Evolutionary conservation across 768 basidiomycete genomes (phyloP), one percentile per base, ranked within the genome.

Genomic region (Boletus rubroflammeus): DNA sequence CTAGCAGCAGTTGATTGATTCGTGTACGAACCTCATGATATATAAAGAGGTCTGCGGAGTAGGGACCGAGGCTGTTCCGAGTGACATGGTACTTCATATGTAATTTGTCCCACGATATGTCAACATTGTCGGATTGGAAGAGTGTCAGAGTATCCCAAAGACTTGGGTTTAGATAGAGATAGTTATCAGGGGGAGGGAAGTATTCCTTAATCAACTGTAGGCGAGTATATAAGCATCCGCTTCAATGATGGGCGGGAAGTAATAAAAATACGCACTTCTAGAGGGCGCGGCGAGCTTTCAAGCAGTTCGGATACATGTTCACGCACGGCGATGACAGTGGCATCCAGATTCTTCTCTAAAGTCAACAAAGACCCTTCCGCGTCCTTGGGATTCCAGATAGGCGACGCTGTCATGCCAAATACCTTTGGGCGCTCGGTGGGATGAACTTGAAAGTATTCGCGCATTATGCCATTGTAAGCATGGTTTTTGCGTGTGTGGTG

Each of bases 351-450:
- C 40, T 74, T 72, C 67, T 94, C 90, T 3, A 93, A 73, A 0
- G 76, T 75, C 21, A 73, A 65, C 19, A 95, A 72, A 3, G 88
- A 88, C 23, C 78, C 79, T 19, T 73, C 68, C 0, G 90, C 83
- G 49, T 90, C 80, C 57, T 81, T 85, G 13, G 82, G 78, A 57
- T 90, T 88, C 86, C 88, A 92, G 25, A 93, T 83, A 0, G 93
- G 93, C 17, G 90, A 93, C 0, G 93, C 93, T 0, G 93, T 95
- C 85, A 96, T 88, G 3, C 93, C 93, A 56, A 95, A 90, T n/a
- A 96, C 77, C 66, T 89, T 92, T 10, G 90, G 89, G n/a, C 86
- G 76, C 19, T 73, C 62, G 1, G 62, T 47, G 26, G 39, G 62
- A 38, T 72, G 76, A 41, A 67, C 74, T 50, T 75, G 75, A 56